phyloP scores from a whole-genome alignment of 352 stramenopile species.

The Pythium plurisporium region DNA sequence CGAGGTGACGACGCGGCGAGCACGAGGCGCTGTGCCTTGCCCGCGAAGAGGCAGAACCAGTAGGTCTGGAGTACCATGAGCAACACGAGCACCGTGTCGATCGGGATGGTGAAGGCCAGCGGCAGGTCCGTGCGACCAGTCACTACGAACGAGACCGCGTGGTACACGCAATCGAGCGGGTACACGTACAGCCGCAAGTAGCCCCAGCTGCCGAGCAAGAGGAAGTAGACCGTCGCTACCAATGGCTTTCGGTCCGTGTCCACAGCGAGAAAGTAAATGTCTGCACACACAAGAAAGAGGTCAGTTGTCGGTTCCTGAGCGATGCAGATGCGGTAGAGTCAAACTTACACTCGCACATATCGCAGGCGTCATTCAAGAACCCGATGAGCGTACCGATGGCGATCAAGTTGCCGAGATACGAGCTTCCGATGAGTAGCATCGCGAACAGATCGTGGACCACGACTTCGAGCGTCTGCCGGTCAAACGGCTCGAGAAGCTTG shows the following conservation, averaged over 20 bases:
- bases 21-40: neutral
- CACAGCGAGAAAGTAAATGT: neutral
- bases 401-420: slow-evolving; percentile 41
- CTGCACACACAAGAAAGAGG: neutral
- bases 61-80: slow-evolving; percentile 1
- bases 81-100: neutral
- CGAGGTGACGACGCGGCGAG: too few relatives aligned
- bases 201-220: slow-evolving; percentile 22
- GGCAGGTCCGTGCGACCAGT: neutral
- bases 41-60: neutral
- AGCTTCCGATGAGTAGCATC: slow-evolving; percentile 38
- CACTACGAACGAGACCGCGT: neutral
- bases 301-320: too few relatives aligned
- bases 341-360: slow-evolving; percentile 36
- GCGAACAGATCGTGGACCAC: slow-evolving; percentile 37
- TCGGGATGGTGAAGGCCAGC: neutral
- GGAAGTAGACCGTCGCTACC: slow-evolving; percentile 15
- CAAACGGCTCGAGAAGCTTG: slow-evolving; percentile 38
- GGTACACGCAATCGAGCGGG: slow-evolving; percentile 23
- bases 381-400: slow-evolving; percentile 32
- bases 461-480: slow-evolving; percentile 44
- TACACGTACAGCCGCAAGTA: slow-evolving; percentile 28
- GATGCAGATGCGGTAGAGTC: too few relatives aligned
- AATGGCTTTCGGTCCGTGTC: neutral
- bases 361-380: slow-evolving; percentile 41